Base-by-base conservation (phyloP, 345 rosid genomes). In the Ailanthus altissimus region DNA sequence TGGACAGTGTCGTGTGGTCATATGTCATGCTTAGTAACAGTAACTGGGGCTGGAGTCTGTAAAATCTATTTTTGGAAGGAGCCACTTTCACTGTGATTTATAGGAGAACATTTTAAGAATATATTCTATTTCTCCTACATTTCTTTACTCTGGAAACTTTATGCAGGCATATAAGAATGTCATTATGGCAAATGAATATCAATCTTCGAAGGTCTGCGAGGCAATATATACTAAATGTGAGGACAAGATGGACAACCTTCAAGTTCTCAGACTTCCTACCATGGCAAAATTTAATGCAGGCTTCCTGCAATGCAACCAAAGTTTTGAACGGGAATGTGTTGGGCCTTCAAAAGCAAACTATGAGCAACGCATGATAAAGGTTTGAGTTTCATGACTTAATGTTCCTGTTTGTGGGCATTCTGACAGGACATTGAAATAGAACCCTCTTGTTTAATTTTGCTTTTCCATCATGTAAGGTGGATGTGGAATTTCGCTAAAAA, bases 281-380 rank as follows among this genome's bases (percentile, higher is more conserved):
- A 94, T 97, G 98, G 97, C 99, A 73, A 96, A 97, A 85, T 97
- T 97, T 83, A 92, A 92, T 77, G 97, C 98, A 23, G 99, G 99
- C 77, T 90, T 92, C 81, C 81, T 87, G 66, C 92, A 87, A 80
- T 97, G 99, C 87, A 97, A 94, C 87, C 95, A 84, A 82, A 97
- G 87, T 81, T 97, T 97, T 76, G 97, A 89, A 73, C 83, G 42
- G 64, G 88, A 89, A 72, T 97, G 99, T 79, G 88, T 92, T 74
- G 98, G 99, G 75, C 99, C 98, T 74, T 91, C 98, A 50, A 93
- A 90, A 84, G 81, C 75, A 60, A 92, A 85, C 57, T 96, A 96
- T 20, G 93, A 97, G 79, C 91, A 85, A 46, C 97, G 95, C 61
- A 89, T 97, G 95, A 81, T 78, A 76, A 97, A 97, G 97, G 99